Evolutionary conservation across 176 grass and related monocot species (phyloP), one percentile per base, ranked within the genome.

Genomic region (Themeda triandra): DNA sequence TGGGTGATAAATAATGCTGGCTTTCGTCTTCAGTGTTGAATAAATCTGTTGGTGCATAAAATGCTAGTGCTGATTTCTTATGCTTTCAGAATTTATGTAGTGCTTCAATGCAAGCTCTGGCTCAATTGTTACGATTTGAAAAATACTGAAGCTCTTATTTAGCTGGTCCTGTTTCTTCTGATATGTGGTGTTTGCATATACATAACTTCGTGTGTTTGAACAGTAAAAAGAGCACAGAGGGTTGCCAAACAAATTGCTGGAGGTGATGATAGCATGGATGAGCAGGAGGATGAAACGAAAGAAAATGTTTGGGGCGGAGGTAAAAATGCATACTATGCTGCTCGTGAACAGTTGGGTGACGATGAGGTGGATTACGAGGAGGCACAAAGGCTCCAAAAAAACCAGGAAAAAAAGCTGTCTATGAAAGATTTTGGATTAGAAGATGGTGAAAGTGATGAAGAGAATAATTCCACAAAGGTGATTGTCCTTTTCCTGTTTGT

Each of bases 361-460:
- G 96, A 95, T 30, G 89, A 92, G 72, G 79, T 88, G 81, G 89
- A 90, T 24, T 78, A 69, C 59, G 74, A 83, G 66, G 96, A 92
- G 62, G 79, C 90, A 12, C 23, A 71, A 69, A 86, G 80, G 89
- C 86, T 95, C 2, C 71, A 94, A 77, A 89, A 83, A 49, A 91
- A 90, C 25, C 80, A 87, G 49, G 71, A 86, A 72, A 80, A 82
- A 11, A 83, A 80, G 17, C 91, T 98, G 27, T 90, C 93, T 58
- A 79, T 89, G 86, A 86, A 92, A 89, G 96, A 98, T 85, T 90
- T 89, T 82, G 96, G 96, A 35, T 81, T 98, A 66, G 91, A 81
- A 69, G 89, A 90, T 75, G 86, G 72, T 80, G 86, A 82, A 80
- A 93, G 85, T 78, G 85, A 93, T 70, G 85, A 70, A 49, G 83